Evolutionary conservation across 306 rosid species (phyloP), one percentile per base, ranked within the genome.

Genomic region (Malus asiatica): DNA sequence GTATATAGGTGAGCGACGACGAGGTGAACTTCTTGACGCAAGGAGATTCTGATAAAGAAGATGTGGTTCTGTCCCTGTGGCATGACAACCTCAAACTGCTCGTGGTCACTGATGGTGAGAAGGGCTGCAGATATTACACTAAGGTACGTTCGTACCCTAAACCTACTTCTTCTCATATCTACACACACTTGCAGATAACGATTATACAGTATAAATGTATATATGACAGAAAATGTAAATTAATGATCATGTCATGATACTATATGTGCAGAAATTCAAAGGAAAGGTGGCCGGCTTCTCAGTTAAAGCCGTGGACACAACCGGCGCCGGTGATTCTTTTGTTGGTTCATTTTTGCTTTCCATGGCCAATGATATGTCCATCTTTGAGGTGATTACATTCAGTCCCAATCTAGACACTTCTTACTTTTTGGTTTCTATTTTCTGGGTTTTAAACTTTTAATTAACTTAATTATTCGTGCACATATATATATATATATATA

Each of bases 251-350:
- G n/a, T 29, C 13, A 32, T 13, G 18, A 32, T 35, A 14, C 16
- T 30, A 30, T 40, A 2, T 11, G 44, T 7, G 3, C 81, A 87
- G 94, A 82, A 75, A 0, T 89, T 86, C 74, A 89, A 79, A 67
- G 94, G 94, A 75, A 89, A 63, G 77, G 86, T 87, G 67, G 1
- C 70, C 10, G 94, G 94, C 52, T 87, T 87, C 70, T 57, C 82
- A 60, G 94, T 84, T 77, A 82, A 76, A 0, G 14, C 87, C 55
- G 66, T 89, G 52, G 93, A 89, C 79, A 89, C 93, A 73, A 89
- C 94, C 69, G 94, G 94, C 77, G 94, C 94, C 44, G 94, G 94
- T 53, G 94, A 85, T 86, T 77, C 94, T 68, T 89, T 89, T 86
- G 84, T 89, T 46, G 91, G 91, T 40, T 78, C 94, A 64, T 42